Conservation (phyloP, 805 yeast species). For the Starmerella floricola region DNA sequence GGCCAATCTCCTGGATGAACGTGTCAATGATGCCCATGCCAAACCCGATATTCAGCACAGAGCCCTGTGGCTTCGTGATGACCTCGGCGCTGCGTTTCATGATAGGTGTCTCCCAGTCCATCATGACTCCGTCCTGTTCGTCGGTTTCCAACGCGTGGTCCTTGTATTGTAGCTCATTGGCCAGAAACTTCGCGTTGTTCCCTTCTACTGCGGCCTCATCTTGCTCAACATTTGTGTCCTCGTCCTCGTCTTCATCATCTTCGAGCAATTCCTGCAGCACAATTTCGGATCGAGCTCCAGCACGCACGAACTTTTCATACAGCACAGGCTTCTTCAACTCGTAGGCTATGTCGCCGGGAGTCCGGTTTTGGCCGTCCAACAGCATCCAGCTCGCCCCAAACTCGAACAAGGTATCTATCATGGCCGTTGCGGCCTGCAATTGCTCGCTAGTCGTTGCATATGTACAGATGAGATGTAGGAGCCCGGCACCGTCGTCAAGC, state of each 20-base stretch:
- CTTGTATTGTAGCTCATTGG: conserved; percentile 52
- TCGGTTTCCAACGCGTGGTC: conserved; percentile 55
- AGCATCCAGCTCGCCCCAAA: conserved; percentile 91
- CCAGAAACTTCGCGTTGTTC: conserved; percentile 49
- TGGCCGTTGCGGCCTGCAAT: conserved; percentile 20
- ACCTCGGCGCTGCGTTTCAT: conserved; percentile 74
- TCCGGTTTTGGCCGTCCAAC: conserved; percentile 54
- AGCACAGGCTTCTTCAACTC: conserved; percentile 35
- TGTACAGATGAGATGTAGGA: conserved; percentile 20
- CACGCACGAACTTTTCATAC: conserved; percentile 47
- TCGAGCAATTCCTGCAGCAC: conserved; percentile 51
- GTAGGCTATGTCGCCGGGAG: conserved; percentile 73
- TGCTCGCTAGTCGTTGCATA: conserved; percentile 11
- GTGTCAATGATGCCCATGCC: conserved; percentile 94
- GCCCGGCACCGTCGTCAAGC: conserved; percentile 18
- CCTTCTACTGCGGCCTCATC: conserved; percentile 24
- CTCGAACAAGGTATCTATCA: conserved; percentile 59
- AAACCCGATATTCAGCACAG: conserved; percentile 74
- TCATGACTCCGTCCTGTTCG: conserved; percentile 87
- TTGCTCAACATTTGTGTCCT: conserved; percentile 12
- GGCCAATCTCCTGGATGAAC: conserved; percentile 49
- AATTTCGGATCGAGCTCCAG: conserved; percentile 85
- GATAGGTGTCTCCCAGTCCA: conserved; percentile 84
- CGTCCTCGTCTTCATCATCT: conserved; percentile 20
- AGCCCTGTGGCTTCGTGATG: conserved; percentile 40